phyloP scores from a whole-genome alignment of 495 filamentous ascomycete genomes.

The Penicillium subrubescens region DNA sequence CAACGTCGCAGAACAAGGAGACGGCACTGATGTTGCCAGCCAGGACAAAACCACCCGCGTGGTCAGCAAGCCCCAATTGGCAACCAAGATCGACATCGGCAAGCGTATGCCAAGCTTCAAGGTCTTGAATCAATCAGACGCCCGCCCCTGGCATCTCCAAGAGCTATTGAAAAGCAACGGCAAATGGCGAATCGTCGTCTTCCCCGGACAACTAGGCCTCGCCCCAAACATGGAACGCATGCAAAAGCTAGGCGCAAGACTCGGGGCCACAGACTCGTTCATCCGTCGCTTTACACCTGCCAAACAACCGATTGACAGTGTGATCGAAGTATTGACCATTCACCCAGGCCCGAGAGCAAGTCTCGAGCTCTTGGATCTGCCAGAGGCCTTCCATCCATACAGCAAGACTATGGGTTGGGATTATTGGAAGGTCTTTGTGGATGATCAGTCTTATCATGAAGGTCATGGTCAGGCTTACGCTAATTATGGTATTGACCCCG shows the following conservation, averaged over 20 bases:
- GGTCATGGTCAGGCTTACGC: conserved; percentile 62
- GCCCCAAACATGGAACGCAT: conserved; percentile 42
- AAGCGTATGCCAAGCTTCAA: conserved; percentile 56
- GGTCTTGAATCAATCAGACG: conserved; percentile 59
- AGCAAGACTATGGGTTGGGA: conserved; percentile 57
- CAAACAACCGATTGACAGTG: conserved; percentile 37
- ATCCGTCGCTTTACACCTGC: conserved; percentile 44
- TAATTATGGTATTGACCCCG: conserved; percentile 59
- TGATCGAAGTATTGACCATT: conserved; percentile 58
- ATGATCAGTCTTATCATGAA: conserved; percentile 63
- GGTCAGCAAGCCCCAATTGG: conserved; percentile 37
- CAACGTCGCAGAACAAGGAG: conserved; percentile 27
- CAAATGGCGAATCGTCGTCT: conserved; percentile 62
- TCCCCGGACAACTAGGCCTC: conserved; percentile 56
- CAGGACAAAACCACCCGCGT: conserved; percentile 10
- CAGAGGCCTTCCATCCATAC: conserved; percentile 57
- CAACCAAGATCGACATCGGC: conserved; percentile 47
- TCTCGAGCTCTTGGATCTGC: conserved; percentile 58
- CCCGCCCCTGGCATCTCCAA: conserved; percentile 58
- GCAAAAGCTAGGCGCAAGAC: conserved; percentile 43
- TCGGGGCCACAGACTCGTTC: conserved; percentile 46
- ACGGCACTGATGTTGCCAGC: conserved; percentile 27
- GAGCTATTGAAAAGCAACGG: conserved; percentile 52
- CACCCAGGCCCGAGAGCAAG: conserved; percentile 51
- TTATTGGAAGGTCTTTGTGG: conserved; percentile 65